phyloP scores from a whole-genome alignment of 257 asterid genomes.

The Schizonepeta tenuifolia region DNA sequence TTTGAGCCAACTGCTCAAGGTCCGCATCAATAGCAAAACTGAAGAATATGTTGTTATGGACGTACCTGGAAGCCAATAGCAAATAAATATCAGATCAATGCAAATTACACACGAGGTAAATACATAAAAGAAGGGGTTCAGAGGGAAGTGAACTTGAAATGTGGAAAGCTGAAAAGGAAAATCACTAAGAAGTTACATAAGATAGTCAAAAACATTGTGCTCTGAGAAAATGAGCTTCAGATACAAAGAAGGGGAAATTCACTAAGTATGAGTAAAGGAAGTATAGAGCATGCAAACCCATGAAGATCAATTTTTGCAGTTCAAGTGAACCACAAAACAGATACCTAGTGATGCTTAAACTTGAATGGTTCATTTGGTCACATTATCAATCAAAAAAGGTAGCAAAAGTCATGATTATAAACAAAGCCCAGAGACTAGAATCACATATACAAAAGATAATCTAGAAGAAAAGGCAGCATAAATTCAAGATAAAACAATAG shows the following conservation, averaged over 20 bases:
- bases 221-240: not conserved
- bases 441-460: not conserved
- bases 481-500: not conserved
- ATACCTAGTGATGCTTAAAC: not conserved
- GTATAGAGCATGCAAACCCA: not conserved
- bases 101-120: not conserved
- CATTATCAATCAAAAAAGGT: not conserved
- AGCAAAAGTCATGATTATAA: conserved; percentile 3
- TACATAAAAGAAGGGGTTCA: not conserved
- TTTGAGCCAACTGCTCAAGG: conserved; percentile 65
- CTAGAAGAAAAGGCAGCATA: not conserved
- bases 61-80: conserved; percentile 64
- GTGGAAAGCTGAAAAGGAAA: conserved; percentile 18
- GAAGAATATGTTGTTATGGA: conserved; percentile 96
- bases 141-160: not conserved
- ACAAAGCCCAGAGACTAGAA: not conserved
- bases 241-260: not conserved
- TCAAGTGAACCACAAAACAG: conserved; percentile 4
- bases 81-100: conserved; percentile 25
- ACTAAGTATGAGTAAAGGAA: not conserved
- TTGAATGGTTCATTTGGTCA: not conserved
- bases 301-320: not conserved
- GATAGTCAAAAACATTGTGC: not conserved
- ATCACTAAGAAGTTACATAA: conserved; percentile 5
- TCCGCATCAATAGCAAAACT: conserved; percentile 94